Evolutionary conservation across 2,329 filamentous ascomycete species (phyloP).

Genomic region (Daldinia sp.): DNA sequence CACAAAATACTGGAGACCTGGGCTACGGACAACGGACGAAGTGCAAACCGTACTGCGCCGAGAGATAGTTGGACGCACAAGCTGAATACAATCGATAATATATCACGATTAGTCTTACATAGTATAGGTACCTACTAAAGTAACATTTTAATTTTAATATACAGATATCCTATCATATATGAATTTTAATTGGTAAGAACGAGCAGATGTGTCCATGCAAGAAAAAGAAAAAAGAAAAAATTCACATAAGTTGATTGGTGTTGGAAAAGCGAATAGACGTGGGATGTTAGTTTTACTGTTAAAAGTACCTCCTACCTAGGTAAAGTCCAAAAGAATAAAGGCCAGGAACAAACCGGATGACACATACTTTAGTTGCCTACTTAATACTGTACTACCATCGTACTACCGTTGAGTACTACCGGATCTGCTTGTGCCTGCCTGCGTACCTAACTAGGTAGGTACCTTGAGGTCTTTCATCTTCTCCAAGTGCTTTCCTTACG

Average conservation of each 20-base stretch:
- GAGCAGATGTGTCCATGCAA: not conserved
- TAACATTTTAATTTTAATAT: not conserved
- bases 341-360: too few species aligned
- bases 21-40: too few species aligned
- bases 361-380: too few species aligned
- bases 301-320: not conserved
- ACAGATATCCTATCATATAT: not conserved
- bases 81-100: constrained; percentile 1
- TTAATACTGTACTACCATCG: not conserved
- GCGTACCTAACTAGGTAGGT: not conserved
- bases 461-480: not conserved
- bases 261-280: not conserved
- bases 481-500: not conserved
- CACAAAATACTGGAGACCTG: not conserved
- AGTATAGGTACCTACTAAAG: not conserved
- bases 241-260: not conserved
- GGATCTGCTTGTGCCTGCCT: too few species aligned
- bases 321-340: not conserved
- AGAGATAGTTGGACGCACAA: constrained; percentile 4
- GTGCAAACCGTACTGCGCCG: constrained; percentile 1
- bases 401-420: too few species aligned
- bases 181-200: not conserved
- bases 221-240: not conserved
- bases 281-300: not conserved
- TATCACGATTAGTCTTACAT: not conserved